phyloP scores from a whole-genome alignment of 2,329 filamentous ascomycete species.

The Plenodomus biglobosus region DNA sequence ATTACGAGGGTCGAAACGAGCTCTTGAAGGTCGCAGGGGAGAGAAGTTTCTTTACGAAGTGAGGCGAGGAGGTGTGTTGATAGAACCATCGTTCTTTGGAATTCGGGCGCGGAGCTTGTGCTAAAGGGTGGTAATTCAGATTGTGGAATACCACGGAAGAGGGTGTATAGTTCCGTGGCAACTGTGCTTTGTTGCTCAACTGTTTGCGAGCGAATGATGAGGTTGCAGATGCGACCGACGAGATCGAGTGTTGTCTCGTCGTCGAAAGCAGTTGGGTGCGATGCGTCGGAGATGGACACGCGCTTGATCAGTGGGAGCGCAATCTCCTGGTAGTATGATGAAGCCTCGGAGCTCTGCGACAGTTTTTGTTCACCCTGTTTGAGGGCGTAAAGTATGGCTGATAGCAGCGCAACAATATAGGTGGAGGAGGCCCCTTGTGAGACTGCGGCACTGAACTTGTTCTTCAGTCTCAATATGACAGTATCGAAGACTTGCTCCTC shows the following conservation, averaged over 20 bases:
- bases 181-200: conserved; percentile 54
- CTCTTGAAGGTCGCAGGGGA: conserved; percentile 36
- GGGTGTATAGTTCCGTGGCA: conserved; percentile 56
- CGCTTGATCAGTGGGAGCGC: conserved; percentile 48
- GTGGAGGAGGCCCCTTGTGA: conserved; percentile 53
- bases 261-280: conserved; percentile 38
- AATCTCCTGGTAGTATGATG: conserved; percentile 51
- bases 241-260: conserved; percentile 60
- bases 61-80: conserved; percentile 61
- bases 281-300: conserved; percentile 35
- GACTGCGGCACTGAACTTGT: conserved; percentile 61
- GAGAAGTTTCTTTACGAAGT: conserved; percentile 40
- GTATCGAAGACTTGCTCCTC: conserved; percentile 66
- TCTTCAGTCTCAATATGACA: conserved; percentile 63
- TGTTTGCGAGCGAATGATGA: conserved; percentile 59
- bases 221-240: conserved; percentile 61
- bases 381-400: conserved; percentile 64
- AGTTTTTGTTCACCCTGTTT: conserved; percentile 57
- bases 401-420: conserved; percentile 62
- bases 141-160: conserved; percentile 48
- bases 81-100: conserved; percentile 55
- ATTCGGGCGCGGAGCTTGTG: conserved; percentile 29
- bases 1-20: conserved; percentile 43
- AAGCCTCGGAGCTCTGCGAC: conserved; percentile 43
- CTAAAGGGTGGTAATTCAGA: conserved; percentile 39